A percentile compares a stretch with the other conserved stretches of the same genome.
phyloP scores from a whole-genome alignment of 768 basidiomycete genomes.

The Termitomyces sp. region DNA sequence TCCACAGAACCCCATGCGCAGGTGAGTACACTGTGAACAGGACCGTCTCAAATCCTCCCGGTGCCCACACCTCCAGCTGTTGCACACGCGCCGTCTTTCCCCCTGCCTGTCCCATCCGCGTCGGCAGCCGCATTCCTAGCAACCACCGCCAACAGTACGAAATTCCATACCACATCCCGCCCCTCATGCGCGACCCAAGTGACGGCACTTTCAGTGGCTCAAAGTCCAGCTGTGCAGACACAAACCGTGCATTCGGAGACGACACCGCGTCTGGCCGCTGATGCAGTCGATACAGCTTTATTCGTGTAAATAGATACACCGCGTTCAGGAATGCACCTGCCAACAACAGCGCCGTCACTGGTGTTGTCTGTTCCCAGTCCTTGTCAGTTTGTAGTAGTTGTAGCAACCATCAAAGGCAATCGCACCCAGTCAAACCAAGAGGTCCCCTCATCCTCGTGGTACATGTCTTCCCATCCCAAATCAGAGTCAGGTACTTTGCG shows the following conservation, averaged over 20 bases:
- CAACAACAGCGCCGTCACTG: conserved; percentile 53
- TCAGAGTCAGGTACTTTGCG: conserved; percentile 59
- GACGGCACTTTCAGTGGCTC: conserved; percentile 40
- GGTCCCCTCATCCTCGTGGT: conserved; percentile 54
- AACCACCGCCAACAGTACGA: conserved; percentile 62
- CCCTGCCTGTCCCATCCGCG: conserved; percentile 27
- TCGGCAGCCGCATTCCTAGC: conserved; percentile 51
- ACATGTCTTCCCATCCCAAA: conserved; percentile 75
- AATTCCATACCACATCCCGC: conserved; percentile 46
- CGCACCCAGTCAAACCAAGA: conserved; percentile 82
- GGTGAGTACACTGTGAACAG: conserved; percentile 79
- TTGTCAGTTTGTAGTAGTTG: neutral
- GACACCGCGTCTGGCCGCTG: conserved; percentile 57
- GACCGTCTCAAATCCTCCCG: conserved; percentile 63
- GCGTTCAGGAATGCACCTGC: conserved; percentile 51
- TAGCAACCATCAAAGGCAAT: neutral
- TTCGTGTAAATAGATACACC: conserved; percentile 66
- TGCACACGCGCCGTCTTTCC: conserved; percentile 54
- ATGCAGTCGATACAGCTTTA: conserved; percentile 64
- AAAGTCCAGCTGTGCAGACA: conserved; percentile 47
- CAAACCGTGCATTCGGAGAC: conserved; percentile 66
- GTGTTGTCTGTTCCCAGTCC: conserved; percentile 51
- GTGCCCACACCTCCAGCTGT: conserved; percentile 74
- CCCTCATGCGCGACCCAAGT: conserved; percentile 34
- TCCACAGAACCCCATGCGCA: conserved; percentile 69